Base-by-base conservation (phyloP, 805 yeast species). In the Nakazawaea wickerhamii region DNA sequence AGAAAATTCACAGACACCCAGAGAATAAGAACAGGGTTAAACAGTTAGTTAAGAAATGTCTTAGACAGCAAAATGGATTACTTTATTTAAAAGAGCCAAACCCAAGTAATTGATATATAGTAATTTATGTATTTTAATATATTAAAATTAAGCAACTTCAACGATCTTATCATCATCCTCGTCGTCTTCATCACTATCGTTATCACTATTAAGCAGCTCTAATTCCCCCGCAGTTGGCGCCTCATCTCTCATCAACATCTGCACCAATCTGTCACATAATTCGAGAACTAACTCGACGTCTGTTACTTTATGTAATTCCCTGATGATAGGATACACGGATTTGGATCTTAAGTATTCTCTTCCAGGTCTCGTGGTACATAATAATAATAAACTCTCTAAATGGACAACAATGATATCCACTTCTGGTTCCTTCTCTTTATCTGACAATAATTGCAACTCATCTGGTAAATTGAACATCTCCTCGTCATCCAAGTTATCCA, bases 181-280 rank as follows among this genome's bases (percentile, higher is more conserved):
- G 42, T 73, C 76, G 32, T 71, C 76, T 23, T 75, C 77, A 23
- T 68, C 75, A 47, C 65, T 69, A 26, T 69, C 71, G 19, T 66
- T 68, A n/a, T 59, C 68, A 28, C 64, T 55, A 21, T 67, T 63
- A 45, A 70, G 45, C 44, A 77, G 80, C 39, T 75, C 77, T 15
- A 68, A 66, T 31, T 64, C 71, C 48, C 58, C 65, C 3, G 53
- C 58, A 23, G 62, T 63, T 27, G 77, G 73, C 8, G 73, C 75
- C 55, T 90, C 97, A 55, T 91, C 97, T 68, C 97, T 79, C 93
- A 85, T 84, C 49, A 91, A 70, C 79, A 88, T 76, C 59, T 91
- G 91, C 18, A 90, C 99, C 31, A 85, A 61, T 58, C 93, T 74
- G 52, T 88, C 95, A 65, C 93, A 82, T 34, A 84, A 63, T 34